phyloP scores from a whole-genome alignment of 768 basidiomycete species.

The Termitomyces sp. region DNA sequence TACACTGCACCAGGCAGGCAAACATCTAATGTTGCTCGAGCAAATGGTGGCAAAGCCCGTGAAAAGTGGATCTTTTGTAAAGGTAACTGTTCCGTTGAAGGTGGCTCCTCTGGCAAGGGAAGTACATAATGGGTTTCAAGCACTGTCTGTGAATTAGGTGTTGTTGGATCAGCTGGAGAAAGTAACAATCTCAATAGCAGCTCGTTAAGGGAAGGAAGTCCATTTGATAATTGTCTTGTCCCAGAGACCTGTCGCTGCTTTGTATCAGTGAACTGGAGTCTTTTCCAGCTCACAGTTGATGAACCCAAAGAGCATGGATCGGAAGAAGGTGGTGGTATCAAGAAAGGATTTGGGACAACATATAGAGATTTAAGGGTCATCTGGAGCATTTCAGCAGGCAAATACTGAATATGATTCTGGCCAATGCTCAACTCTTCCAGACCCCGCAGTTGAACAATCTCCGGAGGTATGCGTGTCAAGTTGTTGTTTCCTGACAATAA shows the following conservation, averaged over 20 bases:
- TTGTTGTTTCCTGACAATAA: conserved; percentile 50
- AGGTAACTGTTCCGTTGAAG: neutral
- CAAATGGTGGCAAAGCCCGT: conserved; percentile 21
- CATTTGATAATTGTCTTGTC: conserved; percentile 15
- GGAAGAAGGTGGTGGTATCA: conserved; percentile 21
- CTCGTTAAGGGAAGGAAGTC: conserved; percentile 30
- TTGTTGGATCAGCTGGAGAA: conserved; percentile 18
- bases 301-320: conserved; percentile 8
- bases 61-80: conserved; percentile 14
- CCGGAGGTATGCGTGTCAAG: conserved; percentile 57
- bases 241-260: conserved; percentile 22
- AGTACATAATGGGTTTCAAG: conserved; percentile 30
- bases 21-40: conserved; percentile 29
- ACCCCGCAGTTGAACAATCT: conserved; percentile 49
- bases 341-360: conserved; percentile 61
- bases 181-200: conserved; percentile 30
- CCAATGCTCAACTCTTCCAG: conserved; percentile 61
- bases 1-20: conserved; percentile 38
- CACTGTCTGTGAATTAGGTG: conserved; percentile 18
- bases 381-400: conserved; percentile 63
- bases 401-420: conserved; percentile 51
- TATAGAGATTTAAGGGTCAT: conserved; percentile 49
- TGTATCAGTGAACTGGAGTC: neutral
- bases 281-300: conserved; percentile 4
- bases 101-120: conserved; percentile 24